Evolutionary conservation across 148 eudicot species (phyloP).

Genomic region (Nepenthes gracilis): DNA sequence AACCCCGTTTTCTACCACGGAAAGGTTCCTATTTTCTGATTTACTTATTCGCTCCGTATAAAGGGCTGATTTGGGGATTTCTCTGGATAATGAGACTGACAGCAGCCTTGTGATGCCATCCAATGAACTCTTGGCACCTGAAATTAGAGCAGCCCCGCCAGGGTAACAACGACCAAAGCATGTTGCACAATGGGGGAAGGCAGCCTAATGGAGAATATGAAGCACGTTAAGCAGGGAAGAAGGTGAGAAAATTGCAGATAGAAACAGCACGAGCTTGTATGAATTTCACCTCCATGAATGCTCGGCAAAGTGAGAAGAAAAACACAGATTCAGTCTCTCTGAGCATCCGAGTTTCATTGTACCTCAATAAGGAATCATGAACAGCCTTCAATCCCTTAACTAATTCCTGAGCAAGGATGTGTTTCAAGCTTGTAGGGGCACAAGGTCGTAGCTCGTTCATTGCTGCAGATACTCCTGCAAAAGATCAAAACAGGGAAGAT

Average conservation of each 20-base stretch:
- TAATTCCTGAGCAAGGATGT: constrained; percentile 84
- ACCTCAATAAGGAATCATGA: constrained; percentile 75
- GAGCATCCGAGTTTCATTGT: constrained; percentile 75
- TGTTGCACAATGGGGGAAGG: constrained; percentile 71
- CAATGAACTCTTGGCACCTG: constrained; percentile 60
- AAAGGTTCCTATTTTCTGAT: constrained; percentile 37
- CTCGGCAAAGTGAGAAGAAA: constrained; percentile 88
- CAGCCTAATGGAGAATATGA: constrained; percentile 41
- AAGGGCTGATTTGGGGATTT: constrained; percentile 37
- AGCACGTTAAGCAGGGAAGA: neutral
- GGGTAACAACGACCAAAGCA: constrained; percentile 96
- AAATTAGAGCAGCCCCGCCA: constrained; percentile 59
- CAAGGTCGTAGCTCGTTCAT: constrained; percentile 97
- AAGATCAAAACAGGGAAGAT: constrained; percentile 1
- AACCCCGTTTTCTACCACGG: constrained; percentile 46
- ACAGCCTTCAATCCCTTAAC: constrained; percentile 75
- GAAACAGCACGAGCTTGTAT: neutral
- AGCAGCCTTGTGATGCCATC: constrained; percentile 62
- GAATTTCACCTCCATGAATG: constrained; percentile 69
- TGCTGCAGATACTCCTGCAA: constrained; percentile 82
- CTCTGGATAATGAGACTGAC: constrained; percentile 53
- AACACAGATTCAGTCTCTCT: constrained; percentile 75
- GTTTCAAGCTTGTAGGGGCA: constrained; percentile 87
- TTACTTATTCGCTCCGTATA: constrained; percentile 20
- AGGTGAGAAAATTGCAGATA: neutral